Conservation (phyloP, 148 eudicot species). For the Cornus florida region DNA sequence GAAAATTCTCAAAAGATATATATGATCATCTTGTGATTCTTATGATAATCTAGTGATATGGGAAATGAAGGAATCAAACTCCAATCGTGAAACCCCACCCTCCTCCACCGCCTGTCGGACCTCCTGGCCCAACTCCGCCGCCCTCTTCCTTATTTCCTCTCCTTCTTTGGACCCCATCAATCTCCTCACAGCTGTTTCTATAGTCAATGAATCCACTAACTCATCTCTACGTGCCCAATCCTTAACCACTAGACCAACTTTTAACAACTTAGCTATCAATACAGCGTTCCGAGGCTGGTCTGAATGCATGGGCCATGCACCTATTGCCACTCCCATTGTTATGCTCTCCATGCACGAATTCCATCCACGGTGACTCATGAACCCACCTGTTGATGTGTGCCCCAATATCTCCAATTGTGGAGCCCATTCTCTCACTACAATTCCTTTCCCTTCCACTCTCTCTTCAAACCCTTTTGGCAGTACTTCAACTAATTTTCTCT, state of each 20-base stretch:
- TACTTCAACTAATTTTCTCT: neutral
- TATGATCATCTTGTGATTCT: too few species aligned
- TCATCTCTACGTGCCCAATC: conserved; percentile 4
- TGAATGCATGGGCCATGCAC: conserved; percentile 6
- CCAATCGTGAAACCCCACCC: neutral
- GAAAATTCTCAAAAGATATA: too few species aligned
- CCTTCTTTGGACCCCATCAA: neutral
- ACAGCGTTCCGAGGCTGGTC: neutral
- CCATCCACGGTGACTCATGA: too few species aligned
- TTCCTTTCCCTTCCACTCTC: neutral
- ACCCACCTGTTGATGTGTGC: too few species aligned
- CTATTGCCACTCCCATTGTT: conserved; percentile 1
- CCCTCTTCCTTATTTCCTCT: neutral
- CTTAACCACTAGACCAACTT: neutral
- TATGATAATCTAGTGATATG: neutral
- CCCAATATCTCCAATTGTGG: too few species aligned
- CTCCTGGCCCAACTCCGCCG: neutral
- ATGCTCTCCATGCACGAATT: too few species aligned
- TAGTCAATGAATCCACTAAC: neutral
- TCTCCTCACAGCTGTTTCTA: neutral
- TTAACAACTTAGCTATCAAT: neutral
- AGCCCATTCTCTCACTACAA: too few species aligned
- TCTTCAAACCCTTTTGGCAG: conserved; percentile 5
- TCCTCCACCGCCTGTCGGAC: neutral
- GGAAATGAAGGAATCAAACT: neutral